These are phyloP conservation scores for Penicillium canariense DNA, from an alignment of 495 filamentous ascomycete species.

Conservation along the genomic window DNA sequence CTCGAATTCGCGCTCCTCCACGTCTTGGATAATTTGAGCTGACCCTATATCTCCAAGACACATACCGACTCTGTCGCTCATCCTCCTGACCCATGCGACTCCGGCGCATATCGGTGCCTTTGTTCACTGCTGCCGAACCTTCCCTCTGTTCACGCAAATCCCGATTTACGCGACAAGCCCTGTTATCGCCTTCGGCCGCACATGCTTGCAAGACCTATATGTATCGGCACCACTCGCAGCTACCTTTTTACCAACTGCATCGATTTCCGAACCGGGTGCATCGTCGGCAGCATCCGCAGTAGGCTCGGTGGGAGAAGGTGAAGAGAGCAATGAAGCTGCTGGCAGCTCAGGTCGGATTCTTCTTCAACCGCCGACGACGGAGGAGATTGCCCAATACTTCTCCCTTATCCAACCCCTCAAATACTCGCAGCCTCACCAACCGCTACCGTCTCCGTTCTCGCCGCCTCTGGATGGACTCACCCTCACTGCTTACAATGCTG, in stretches of 20 bases:
- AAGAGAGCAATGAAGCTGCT: constrained; percentile 24
- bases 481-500: constrained; percentile 94
- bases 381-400: constrained; percentile 92
- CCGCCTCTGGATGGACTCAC: constrained; percentile 88
- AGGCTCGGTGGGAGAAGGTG: constrained; percentile 22
- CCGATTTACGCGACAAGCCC: constrained; percentile 96
- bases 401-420: constrained; percentile 89
- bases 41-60: constrained; percentile 49
- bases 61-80: constrained; percentile 83
- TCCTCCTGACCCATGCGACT: constrained; percentile 94
- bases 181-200: constrained; percentile 88
- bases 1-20: not conserved
- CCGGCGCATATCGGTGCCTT: constrained; percentile 87
- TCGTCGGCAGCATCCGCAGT: constrained; percentile 44
- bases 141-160: constrained; percentile 86
- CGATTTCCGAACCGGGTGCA: constrained; percentile 63
- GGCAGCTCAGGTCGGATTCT: constrained; percentile 54
- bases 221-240: constrained; percentile 82
- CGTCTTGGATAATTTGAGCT: not conserved
- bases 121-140: constrained; percentile 95
- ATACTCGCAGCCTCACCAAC: constrained; percentile 94
- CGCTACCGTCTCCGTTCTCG: constrained; percentile 78
- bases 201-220: constrained; percentile 89
- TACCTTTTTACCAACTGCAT: constrained; percentile 67
- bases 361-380: constrained; percentile 72